These are phyloP conservation scores for Gymnopilus dilepis DNA, from an alignment of 768 basidiomycete genomes.

Conservation along the genomic window DNA sequence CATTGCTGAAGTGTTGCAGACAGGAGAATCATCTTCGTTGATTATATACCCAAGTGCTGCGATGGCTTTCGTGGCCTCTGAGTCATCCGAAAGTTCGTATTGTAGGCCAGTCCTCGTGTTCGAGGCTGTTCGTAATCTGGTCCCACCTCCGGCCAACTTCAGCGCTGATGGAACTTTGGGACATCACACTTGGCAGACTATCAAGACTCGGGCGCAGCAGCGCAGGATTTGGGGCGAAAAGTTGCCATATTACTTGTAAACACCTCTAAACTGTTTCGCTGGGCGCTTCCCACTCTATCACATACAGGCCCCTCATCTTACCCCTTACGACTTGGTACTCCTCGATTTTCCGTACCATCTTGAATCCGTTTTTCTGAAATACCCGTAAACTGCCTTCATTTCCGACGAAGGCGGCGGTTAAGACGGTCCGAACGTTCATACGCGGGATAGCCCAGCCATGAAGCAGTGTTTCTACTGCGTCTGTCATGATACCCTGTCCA, in stretches of 20 bases:
- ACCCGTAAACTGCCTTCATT: conserved; percentile 64
- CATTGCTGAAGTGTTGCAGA: conserved; percentile 5
- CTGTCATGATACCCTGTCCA: conserved; percentile 61
- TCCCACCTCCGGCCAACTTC: no score
- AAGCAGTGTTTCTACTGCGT: conserved; percentile 56
- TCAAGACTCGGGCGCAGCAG: no score
- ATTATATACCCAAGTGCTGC: no score
- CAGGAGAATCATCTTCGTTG: no score
- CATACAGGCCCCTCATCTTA: conserved; percentile 35
- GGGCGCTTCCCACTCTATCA: conserved; percentile 6
- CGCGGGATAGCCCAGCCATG: conserved; percentile 64
- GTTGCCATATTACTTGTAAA: no score
- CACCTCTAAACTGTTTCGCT: not conserved
- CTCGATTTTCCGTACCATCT: conserved; percentile 41
- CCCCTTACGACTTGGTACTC: conserved; percentile 43
- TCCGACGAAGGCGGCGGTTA: conserved; percentile 48
- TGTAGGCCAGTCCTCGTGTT: no score
- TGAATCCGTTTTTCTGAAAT: conserved; percentile 73
- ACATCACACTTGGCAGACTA: no score
- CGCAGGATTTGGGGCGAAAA: no score
- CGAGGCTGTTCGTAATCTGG: no score
- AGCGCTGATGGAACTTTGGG: not conserved
- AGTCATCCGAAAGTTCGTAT: no score
- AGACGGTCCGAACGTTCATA: conserved; percentile 57
- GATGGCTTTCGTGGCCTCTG: no score